Base-by-base conservation (phyloP, 2,329 filamentous ascomycete genomes). In the Gaeumannomyces sp. region DNA sequence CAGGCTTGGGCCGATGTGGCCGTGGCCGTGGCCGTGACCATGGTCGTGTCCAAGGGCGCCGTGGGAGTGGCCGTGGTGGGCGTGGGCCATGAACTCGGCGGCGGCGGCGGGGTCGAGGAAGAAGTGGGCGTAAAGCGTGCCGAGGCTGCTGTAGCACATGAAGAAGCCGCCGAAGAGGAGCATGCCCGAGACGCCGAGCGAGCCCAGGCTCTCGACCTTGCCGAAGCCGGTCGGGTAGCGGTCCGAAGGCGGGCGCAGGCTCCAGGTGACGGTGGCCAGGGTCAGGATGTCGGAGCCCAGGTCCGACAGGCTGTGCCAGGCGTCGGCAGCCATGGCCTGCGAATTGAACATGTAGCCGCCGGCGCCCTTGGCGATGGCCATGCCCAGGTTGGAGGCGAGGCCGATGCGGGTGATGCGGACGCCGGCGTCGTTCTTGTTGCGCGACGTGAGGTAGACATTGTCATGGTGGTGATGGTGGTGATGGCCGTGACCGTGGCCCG, bases 151-250 rank as follows among this genome's bases (percentile, higher is more conserved):
- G 77, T 90, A 86, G 68, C 93, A 93, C 90, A 99, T 98, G 76
- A 96, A 93, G 68, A 97, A 79, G 62, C 95, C 95, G 67, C 95
- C 95, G 61, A 89, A 87, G 2, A 99, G 84, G 71, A 99, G 82
- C 78, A 99, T 90, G 68, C 93, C 89, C 70, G 93, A 97, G 45
- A 99, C 95, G 22, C 94, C 95, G 66, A 99, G 80, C 28, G 93
- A 95, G 27, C 95, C 95, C 73, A 99, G 79, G 72, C 93, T 97
- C 81, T 99, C 95, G n/a, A 99, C 86, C 80, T 99, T 99, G 74
- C 95, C 95, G 74, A 96, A 99, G 1, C 95, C 95, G 71, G 88
- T 87, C 2, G 95, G 95, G 74, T 97, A 99, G 57, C 85, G 85
- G 64, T 90, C 84, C 14, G 91, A 92, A 0, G 95, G 93, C 7